Percentiles rank a stretch among this genome's conserved stretches.
Evolutionary conservation across 495 filamentous ascomycete genomes (phyloP).

Genomic region (Penicillium longicatenatum): DNA sequence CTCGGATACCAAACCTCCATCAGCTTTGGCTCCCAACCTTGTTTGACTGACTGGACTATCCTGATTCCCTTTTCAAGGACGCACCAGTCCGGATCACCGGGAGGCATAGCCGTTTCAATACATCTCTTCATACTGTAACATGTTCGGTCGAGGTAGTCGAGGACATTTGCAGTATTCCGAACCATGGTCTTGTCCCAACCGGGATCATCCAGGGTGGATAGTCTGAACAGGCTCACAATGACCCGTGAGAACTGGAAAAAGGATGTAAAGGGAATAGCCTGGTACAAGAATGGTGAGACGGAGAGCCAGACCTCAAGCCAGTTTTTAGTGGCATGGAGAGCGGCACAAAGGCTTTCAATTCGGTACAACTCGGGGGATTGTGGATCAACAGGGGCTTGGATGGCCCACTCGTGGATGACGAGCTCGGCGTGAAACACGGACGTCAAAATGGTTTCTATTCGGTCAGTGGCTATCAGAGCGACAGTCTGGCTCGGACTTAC

Average conservation of each 20-base stretch:
- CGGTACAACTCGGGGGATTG: constrained; percentile 30
- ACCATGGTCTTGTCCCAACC: constrained; percentile 38
- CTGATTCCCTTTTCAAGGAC: constrained; percentile 26
- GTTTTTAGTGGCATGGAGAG: constrained; percentile 39
- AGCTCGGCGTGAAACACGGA: constrained; percentile 44
- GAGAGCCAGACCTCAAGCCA: constrained; percentile 40
- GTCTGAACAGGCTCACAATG: constrained; percentile 42
- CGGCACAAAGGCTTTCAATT: constrained; percentile 35
- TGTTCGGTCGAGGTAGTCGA: constrained; percentile 27
- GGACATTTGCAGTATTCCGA: constrained; percentile 30
- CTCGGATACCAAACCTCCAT: constrained; percentile 27
- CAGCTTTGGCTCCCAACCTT: constrained; percentile 29
- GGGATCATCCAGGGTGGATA: constrained; percentile 41
- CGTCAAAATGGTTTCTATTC: constrained; percentile 38
- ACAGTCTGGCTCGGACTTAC: constrained; percentile 25
- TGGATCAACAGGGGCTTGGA: constrained; percentile 24
- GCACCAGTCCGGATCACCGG: constrained; percentile 14
- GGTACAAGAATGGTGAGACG: constrained; percentile 32
- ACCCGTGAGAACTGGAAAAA: constrained; percentile 46
- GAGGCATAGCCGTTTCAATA: constrained; percentile 2
- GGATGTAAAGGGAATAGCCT: constrained; percentile 36
- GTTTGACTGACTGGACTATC: constrained; percentile 23
- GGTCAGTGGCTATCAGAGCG: constrained; percentile 4
- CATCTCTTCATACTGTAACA: constrained; percentile 17
- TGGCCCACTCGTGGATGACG: constrained; percentile 43